Evolutionary conservation across 192 early-diverging fungal species (phyloP), one percentile per base, ranked within the genome.

Genomic region (Lunasporangiospora selenospora): DNA sequence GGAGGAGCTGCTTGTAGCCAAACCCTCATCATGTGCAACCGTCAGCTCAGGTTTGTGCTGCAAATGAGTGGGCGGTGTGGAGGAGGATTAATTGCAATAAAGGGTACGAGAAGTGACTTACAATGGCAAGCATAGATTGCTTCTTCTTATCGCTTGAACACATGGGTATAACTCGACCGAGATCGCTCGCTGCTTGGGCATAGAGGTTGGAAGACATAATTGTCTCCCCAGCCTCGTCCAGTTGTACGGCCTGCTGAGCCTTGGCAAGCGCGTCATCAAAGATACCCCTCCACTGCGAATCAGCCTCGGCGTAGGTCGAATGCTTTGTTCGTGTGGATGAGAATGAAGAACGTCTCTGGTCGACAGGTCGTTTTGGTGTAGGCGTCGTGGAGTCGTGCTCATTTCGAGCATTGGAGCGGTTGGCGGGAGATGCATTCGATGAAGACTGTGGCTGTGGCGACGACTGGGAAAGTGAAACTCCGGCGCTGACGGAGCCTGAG

Each of bases 81-180:
- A n/a, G n/a, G n/a, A n/a, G n/a, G n/a, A n/a, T n/a, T n/a, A n/a
- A n/a, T n/a, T n/a, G n/a, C n/a, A n/a, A n/a, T n/a, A n/a, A n/a
- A n/a, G n/a, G n/a, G n/a, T n/a, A n/a, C n/a, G n/a, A n/a, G n/a
- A n/a, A n/a, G n/a, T 10, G 11, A 62, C 69, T 58, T 73, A 73
- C 69, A 26, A 73, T 73, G 2, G 69, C 61, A 23, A 73, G 47
- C 69, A 73, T 73, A 15, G 69, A 73, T 31, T 73, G 59, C 43
- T 73, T 73, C 60, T 73, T 73, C 41, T 73, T 73, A 21, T 73
- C 69, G 23, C 53, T 73, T 8, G 54, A 53, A 27, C 69, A 73
- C 55, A 73, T 23, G 27, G 69, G 69, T 12, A 73, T 73, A 23
- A 73, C 69, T 41, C 69, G 53, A 9, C 60, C 69, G 11, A 73